A percentile compares a stretch with the other conserved stretches of the same genome.
These are phyloP conservation scores for Dictyostelium brefeldianum DNA, from an alignment of 78 protist genomes.

Conservation along the genomic window DNA sequence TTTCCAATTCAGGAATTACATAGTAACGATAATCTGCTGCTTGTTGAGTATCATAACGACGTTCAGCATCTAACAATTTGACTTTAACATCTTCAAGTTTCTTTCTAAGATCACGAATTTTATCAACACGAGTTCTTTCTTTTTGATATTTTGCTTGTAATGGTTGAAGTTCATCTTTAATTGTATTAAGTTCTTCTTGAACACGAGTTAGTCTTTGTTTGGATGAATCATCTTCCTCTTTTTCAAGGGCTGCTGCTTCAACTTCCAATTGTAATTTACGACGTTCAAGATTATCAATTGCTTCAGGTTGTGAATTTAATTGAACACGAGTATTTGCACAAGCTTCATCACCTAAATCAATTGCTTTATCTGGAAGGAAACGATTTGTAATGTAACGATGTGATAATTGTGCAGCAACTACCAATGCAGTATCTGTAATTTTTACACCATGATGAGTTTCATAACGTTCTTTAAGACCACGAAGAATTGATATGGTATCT, in stretches of 20 bases:
- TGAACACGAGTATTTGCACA: slow-evolving; percentile 94
- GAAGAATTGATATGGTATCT: slow-evolving; percentile 97
- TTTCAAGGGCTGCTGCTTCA: slow-evolving; percentile 92
- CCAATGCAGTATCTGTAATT: slow-evolving; percentile 96
- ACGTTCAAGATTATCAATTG: slow-evolving; percentile 94
- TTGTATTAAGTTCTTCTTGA: slow-evolving; percentile 69
- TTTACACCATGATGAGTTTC: slow-evolving; percentile 97
- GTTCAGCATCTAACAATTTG: slow-evolving; percentile 91
- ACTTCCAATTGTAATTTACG: slow-evolving; percentile 95
- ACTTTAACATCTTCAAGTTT: slow-evolving; percentile 87
- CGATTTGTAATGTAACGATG: slow-evolving; percentile 96
- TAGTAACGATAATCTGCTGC: slow-evolving; percentile 95
- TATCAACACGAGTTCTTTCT: slow-evolving; percentile 91
- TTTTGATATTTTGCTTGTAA: slow-evolving; percentile 86
- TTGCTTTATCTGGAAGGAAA: slow-evolving; percentile 99
- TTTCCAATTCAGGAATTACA: slow-evolving; percentile 94
- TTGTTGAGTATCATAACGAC: slow-evolving; percentile 86
- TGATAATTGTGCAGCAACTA: slow-evolving; percentile 95
- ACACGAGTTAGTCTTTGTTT: slow-evolving; percentile 87
- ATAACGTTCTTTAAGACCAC: slow-evolving; percentile 96
- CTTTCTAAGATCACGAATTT: slow-evolving; percentile 78
- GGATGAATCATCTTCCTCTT: slow-evolving; percentile 88
- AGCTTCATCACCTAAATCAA: slow-evolving; percentile 99
- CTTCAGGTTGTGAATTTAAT: slow-evolving; percentile 97
- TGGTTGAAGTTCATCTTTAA: slow-evolving; percentile 91